A percentile compares a stretch with the other conserved stretches of the same genome.
phyloP scores from a whole-genome alignment of 2,329 filamentous ascomycete genomes.

The Apiospora marii region DNA sequence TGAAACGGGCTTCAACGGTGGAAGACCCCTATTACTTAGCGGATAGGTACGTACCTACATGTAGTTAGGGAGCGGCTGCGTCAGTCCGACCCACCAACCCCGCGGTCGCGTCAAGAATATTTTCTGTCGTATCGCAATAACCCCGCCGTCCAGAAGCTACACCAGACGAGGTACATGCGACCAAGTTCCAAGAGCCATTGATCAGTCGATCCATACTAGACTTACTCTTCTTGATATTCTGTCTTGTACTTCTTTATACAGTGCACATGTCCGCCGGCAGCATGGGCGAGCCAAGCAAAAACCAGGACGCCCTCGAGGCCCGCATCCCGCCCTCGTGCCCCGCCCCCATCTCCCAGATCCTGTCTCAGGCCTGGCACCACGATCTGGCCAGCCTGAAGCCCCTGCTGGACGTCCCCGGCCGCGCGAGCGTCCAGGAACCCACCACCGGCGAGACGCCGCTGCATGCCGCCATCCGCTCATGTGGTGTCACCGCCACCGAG shows the following conservation, averaged over 20 bases:
- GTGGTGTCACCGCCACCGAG: conserved; percentile 55
- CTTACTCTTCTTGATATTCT: neutral
- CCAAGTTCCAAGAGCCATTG: neutral
- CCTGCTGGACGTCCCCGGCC: conserved; percentile 69
- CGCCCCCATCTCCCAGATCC: conserved; percentile 57
- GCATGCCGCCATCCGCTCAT: conserved; percentile 87
- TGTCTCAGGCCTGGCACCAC: conserved; percentile 64
- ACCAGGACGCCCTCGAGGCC: conserved; percentile 58
- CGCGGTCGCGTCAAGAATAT: conserved; percentile 10
- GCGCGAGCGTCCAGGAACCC: conserved; percentile 81
- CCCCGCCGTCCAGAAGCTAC: neutral
- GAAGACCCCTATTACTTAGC: neutral
- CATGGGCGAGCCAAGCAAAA: conserved; percentile 8
- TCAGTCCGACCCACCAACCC: conserved; percentile 12
- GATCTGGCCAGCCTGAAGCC: conserved; percentile 72
- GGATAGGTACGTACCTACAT: neutral
- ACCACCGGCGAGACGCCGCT: conserved; percentile 87
- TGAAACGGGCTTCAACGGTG: too few species aligned
- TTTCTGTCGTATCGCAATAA: conserved; percentile 3
- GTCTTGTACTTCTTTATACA: neutral
- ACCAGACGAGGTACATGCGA: neutral
- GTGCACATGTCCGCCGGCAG: neutral
- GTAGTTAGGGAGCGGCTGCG: neutral
- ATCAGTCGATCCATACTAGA: too few species aligned
- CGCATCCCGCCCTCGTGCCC: conserved; percentile 64